These are phyloP conservation scores for Steccherinum ochraceum DNA, from an alignment of 768 basidiomycete species.

Conservation along the genomic window DNA sequence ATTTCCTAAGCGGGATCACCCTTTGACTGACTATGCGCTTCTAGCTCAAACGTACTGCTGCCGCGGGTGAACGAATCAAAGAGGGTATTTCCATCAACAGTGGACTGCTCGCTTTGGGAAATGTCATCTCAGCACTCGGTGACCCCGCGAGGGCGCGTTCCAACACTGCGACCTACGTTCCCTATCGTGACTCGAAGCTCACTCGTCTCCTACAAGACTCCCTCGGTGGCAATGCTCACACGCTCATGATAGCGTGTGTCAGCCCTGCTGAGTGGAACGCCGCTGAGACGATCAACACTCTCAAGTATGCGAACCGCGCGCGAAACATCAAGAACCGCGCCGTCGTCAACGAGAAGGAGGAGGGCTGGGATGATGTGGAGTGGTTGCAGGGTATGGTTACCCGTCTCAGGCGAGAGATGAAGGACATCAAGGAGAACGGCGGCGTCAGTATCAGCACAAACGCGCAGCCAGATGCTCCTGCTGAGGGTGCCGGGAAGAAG, in stretches of 20 bases:
- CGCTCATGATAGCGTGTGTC: slow-evolving; percentile 98
- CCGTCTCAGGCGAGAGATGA: slow-evolving; percentile 83
- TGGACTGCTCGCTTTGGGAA: slow-evolving; percentile 91
- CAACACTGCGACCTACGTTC: slow-evolving; percentile 82
- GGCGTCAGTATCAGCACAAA: slow-evolving; percentile 14
- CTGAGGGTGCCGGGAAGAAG: slow-evolving; percentile 66
- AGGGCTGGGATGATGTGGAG: slow-evolving; percentile 98
- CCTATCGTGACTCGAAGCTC: slow-evolving; percentile 97
- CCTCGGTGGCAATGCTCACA: slow-evolving; percentile 94
- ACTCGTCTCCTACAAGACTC: slow-evolving; percentile 95
- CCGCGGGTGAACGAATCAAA: slow-evolving; percentile 92
- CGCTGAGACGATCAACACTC: slow-evolving; percentile 87
- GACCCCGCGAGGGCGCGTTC: slow-evolving; percentile 87
- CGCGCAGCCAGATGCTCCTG: slow-evolving; percentile 21
- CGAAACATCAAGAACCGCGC: slow-evolving; percentile 96
- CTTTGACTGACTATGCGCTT: slow-evolving; percentile 12
- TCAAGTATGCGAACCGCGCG: slow-evolving; percentile 97
- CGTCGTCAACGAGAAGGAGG: slow-evolving; percentile 88
- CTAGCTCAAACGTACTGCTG: slow-evolving; percentile 92
- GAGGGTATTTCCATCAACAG: slow-evolving; percentile 99
- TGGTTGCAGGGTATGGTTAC: slow-evolving; percentile 87
- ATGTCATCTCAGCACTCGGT: slow-evolving; percentile 96
- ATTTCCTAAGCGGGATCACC: neutral
- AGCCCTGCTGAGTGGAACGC: slow-evolving; percentile 95
- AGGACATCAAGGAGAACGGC: slow-evolving; percentile 68